Evolutionary conservation across 495 filamentous ascomycete species (phyloP), one percentile per base, ranked within the genome.

Genomic region (Hypoxylon subgilvum): DNA sequence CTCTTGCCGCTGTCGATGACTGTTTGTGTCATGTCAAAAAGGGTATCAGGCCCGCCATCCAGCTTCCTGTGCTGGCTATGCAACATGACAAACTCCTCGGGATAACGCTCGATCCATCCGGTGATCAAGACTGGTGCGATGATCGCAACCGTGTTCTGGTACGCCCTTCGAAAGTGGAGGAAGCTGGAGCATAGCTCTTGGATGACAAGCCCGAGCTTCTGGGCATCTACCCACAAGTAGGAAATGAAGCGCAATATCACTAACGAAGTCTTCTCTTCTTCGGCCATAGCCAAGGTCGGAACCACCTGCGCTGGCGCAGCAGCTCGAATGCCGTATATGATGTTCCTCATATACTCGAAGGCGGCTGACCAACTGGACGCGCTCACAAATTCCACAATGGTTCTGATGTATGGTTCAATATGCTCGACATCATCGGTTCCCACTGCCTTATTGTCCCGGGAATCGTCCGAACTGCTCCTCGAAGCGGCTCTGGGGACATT

Each of bases 101-200:
- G 84, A 55, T 82, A 82, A 7, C 80, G 75, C 55, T 87, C 84
- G 27, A 87, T 74, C 84, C 84, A 87, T 42, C 82, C 72, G 30
- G 77, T 79, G 34, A 87, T 84, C 28, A 84, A 67, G 51, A 83
- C 69, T 1, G 84, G 83, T 3, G 82, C 69, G 31, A 85, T 73
- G 13, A 84, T 69, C 19, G 84, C 84, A 12, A 87, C 75, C 13
- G 80, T 79, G 52, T 84, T 86, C 59, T 87, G 84, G 45, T 79
- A 84, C 2, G 77, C 60, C 66, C 82, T 86, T 46, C 82, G 80
- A 48, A 86, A 79, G 54, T 84, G 82, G 41, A 86, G 69, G 67
- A 86, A 86, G 57, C 77, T 83, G 23, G 82, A 82, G 60, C 83
- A 81, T 13, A 87, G 72, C 67, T 87, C 84, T 50, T 86, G 80